These are phyloP conservation scores for Podaxis pistillaris DNA, from an alignment of 768 basidiomycete genomes.

Conservation along the genomic window DNA sequence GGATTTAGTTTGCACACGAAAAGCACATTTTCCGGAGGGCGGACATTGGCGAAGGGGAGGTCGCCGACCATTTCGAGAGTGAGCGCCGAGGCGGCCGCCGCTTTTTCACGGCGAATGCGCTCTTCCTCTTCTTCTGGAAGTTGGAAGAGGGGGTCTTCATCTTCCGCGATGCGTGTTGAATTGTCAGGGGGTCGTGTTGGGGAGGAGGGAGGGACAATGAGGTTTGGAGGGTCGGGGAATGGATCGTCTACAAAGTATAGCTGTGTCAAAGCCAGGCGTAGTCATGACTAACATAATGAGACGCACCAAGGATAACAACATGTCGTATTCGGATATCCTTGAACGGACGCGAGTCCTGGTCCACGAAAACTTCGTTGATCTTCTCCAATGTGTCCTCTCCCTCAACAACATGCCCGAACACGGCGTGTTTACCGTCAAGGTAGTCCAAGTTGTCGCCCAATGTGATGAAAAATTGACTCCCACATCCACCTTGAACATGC, in stretches of 20 bases:
- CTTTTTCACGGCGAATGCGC: constrained; percentile 74
- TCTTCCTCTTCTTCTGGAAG: constrained; percentile 88
- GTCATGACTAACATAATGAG: constrained; percentile 1
- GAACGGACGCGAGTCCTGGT: constrained; percentile 85
- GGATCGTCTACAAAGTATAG: constrained; percentile 75
- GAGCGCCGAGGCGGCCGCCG: constrained; percentile 88
- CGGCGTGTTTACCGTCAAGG: constrained; percentile 88
- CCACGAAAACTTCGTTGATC: constrained; percentile 88
- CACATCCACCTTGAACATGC: constrained; percentile 68
- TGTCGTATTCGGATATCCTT: constrained; percentile 95
- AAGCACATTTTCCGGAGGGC: constrained; percentile 96
- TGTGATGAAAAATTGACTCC: constrained; percentile 97
- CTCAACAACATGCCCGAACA: constrained; percentile 95
- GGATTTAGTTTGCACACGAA: constrained; percentile 99
- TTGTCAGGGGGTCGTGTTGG: constrained; percentile 83
- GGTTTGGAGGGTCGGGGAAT: constrained; percentile 81
- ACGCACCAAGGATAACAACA: constrained; percentile 86
- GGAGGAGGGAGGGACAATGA: constrained; percentile 69
- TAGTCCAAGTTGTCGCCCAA: constrained; percentile 90
- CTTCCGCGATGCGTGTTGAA: constrained; percentile 89
- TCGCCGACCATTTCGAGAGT: constrained; percentile 99
- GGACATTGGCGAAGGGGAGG: constrained; percentile 95
- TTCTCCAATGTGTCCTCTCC: constrained; percentile 90
- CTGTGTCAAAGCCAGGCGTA: neutral
- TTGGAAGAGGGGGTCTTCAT: constrained; percentile 84